Percentiles rank a stretch among this genome's conserved stretches.
Evolutionary conservation across 2,329 filamentous ascomycete species (phyloP).

Genomic region (Exophiala oligosperma): DNA sequence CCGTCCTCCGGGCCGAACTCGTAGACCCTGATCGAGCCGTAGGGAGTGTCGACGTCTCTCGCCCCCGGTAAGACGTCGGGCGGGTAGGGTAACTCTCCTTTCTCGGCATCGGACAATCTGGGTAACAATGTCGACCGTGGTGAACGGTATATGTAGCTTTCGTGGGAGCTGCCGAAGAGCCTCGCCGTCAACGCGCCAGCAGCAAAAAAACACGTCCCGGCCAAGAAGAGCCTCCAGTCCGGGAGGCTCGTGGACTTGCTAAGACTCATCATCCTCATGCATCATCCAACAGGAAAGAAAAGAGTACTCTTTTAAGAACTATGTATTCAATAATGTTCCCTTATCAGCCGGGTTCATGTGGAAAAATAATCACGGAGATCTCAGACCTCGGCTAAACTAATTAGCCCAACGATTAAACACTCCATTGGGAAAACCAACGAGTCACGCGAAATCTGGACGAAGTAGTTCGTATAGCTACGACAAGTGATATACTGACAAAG

Average conservation of each 20-base stretch:
- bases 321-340: no score
- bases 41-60: constrained; percentile 62
- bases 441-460: not conserved
- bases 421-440: not conserved
- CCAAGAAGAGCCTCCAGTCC: constrained; percentile 13
- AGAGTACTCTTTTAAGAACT: no score
- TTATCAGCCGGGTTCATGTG: no score
- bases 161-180: constrained; percentile 5
- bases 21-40: constrained; percentile 71
- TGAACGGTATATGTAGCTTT: constrained; percentile 30
- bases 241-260: not conserved
- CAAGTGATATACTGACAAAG: no score
- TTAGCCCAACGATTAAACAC: not conserved
- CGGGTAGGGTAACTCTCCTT: constrained; percentile 60
- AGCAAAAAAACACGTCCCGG: constrained; percentile 14
- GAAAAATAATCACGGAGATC: not conserved
- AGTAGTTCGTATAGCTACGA: no score
- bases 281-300: no score
- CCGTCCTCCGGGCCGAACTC: constrained; percentile 77
- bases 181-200: constrained; percentile 13
- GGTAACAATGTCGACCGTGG: constrained; percentile 38
- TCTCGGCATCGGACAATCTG: constrained; percentile 38
- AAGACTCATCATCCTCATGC: constrained; percentile 6
- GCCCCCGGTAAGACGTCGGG: constrained; percentile 68
- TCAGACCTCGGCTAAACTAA: not conserved